Percentiles rank a stretch among this genome's conserved stretches.
These are phyloP conservation scores for Trichoderma sp. DNA, from an alignment of 2,329 filamentous ascomycete genomes.

Conservation along the genomic window DNA sequence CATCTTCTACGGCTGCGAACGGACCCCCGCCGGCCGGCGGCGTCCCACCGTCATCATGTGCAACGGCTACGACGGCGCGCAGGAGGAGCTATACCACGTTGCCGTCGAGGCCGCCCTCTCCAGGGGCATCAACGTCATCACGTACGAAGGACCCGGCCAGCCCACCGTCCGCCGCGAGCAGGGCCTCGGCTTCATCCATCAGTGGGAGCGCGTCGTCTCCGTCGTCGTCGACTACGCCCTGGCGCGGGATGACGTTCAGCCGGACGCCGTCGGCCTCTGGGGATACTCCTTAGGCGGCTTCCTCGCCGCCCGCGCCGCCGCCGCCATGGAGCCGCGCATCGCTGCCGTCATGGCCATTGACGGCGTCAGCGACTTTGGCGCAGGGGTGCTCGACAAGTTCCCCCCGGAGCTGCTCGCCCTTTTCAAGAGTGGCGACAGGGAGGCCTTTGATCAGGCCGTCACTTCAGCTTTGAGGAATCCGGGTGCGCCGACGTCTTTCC, in stretches of 20 bases:
- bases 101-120: conserved; percentile 40
- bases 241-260: conserved; percentile 36
- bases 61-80: conserved; percentile 46
- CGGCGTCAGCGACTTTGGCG: conserved; percentile 42
- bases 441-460: conserved; percentile 32
- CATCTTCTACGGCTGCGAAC: conserved; percentile 39
- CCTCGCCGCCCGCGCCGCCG: conserved; percentile 46
- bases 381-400: conserved; percentile 10
- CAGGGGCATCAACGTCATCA: conserved; percentile 46
- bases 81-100: conserved; percentile 48
- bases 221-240: conserved; percentile 47
- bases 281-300: conserved; percentile 49
- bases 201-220: conserved; percentile 48
- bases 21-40: conserved; percentile 23
- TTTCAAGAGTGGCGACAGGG: conserved; percentile 11
- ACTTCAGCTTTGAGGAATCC: not conserved
- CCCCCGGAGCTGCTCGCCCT: conserved; percentile 9
- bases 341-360: conserved; percentile 46
- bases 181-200: conserved; percentile 47
- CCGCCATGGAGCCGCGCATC: conserved; percentile 49
- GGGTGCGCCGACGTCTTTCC: conserved; percentile 28
- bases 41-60: conserved; percentile 46
- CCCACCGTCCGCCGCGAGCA: conserved; percentile 46
- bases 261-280: conserved; percentile 40
- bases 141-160: conserved; percentile 52